These are phyloP conservation scores for Quercus aquifolioides DNA, from an alignment of 306 rosid genomes.

Conservation along the genomic window DNA sequence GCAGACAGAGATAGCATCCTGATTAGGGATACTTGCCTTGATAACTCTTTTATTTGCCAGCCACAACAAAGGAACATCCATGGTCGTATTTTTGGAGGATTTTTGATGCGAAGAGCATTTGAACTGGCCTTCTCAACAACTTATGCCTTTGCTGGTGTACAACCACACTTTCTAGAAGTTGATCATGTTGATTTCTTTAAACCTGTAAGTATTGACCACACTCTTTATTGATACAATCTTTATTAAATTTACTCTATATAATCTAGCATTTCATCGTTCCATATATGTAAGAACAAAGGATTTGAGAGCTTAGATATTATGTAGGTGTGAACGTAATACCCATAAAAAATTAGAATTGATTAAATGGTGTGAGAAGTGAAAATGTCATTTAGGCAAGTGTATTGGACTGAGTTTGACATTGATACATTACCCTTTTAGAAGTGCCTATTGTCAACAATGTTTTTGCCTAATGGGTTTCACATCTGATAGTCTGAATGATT, in stretches of 20 bases:
- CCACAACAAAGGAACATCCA: constrained; percentile 89
- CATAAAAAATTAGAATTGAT: background rate
- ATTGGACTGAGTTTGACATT: background rate
- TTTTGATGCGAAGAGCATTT: constrained; percentile 86
- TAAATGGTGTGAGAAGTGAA: background rate
- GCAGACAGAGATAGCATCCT: constrained; percentile 87
- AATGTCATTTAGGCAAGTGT: background rate
- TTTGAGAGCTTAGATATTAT: background rate
- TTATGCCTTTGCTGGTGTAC: constrained; percentile 77
- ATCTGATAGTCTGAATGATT: no score
- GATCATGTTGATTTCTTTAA: constrained; percentile 86
- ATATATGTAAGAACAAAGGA: no score
- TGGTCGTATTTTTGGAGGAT: constrained; percentile 88
- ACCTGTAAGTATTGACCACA: constrained; percentile 57
- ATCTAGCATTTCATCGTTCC: no score
- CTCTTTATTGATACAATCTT: background rate
- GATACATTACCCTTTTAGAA: background rate
- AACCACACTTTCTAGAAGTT: constrained; percentile 82
- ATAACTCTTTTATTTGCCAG: constrained; percentile 83
- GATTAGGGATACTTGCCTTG: constrained; percentile 60
- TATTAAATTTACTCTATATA: no score
- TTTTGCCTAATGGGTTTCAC: no score
- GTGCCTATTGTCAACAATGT: background rate
- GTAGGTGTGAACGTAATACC: background rate
- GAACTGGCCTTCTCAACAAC: constrained; percentile 85